Percentiles rank a stretch among this genome's conserved stretches.
phyloP scores from a whole-genome alignment of 352 stramenopile genomes.

The Pelagophyceae sp. region DNA sequence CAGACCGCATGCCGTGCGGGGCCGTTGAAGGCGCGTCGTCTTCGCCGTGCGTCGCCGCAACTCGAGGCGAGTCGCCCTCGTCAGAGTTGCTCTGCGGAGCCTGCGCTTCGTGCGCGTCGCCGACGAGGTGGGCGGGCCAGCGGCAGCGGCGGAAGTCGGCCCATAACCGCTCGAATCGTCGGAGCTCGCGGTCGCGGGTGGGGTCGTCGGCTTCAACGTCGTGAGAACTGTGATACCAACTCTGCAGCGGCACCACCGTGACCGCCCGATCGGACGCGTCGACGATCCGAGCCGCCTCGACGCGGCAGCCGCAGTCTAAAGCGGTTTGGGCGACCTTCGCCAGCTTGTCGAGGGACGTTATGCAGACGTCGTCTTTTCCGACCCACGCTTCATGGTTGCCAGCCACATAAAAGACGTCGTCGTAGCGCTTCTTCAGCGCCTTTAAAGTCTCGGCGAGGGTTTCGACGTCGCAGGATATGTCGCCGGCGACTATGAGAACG shows the following conservation, averaged over 20 bases:
- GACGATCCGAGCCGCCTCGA: background rate
- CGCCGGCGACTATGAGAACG: conserved; percentile 1
- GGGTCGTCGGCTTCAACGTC: conserved; percentile 13
- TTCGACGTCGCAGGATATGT: conserved; percentile 1
- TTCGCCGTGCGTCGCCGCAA: background rate
- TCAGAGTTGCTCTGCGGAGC: too few relatives aligned
- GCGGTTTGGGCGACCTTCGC: background rate
- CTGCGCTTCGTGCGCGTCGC: too few relatives aligned
- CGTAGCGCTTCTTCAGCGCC: background rate
- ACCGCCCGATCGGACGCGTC: background rate
- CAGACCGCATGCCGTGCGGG: background rate
- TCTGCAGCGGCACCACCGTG: conserved; percentile 9
- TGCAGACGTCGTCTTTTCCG: background rate
- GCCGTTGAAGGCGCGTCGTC: too few relatives aligned
- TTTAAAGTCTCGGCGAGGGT: background rate
- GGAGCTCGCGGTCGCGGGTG: background rate
- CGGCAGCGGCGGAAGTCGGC: conserved; percentile 7
- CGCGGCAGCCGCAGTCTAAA: background rate
- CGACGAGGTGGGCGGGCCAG: background rate
- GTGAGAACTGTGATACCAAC: conserved; percentile 13
- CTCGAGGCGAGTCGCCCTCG: too few relatives aligned
- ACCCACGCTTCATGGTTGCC: conserved; percentile 22
- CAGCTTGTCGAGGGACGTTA: conserved; percentile 17
- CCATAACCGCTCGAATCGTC: conserved; percentile 14
- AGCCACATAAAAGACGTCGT: conserved; percentile 20